phyloP scores from a whole-genome alignment of 805 yeast species.

The Wickerhamomyces chaumierensis region DNA sequence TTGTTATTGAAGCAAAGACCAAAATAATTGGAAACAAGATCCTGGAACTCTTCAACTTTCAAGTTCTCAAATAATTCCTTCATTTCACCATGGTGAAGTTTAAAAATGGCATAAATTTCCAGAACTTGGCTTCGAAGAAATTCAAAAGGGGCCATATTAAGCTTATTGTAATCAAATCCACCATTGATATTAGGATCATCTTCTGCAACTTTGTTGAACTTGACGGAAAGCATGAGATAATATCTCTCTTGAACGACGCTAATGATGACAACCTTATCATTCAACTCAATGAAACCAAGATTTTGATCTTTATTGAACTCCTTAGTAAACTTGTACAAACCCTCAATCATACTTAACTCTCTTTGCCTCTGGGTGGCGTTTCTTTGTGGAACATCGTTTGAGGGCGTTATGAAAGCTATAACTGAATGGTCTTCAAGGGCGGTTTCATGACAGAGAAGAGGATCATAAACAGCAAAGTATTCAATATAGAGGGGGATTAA shows the following conservation, averaged over 20 bases:
- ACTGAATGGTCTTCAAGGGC: not conserved
- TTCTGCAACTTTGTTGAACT: slow-evolving; percentile 10
- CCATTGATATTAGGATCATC: slow-evolving; percentile 1
- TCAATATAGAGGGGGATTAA: slow-evolving; percentile 11
- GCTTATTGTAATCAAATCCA: slow-evolving; percentile 3
- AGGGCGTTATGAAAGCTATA: not conserved
- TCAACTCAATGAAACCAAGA: slow-evolving; percentile 18
- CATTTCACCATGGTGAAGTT: slow-evolving; percentile 16
- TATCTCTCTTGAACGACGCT: slow-evolving; percentile 19
- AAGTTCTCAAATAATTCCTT: slow-evolving; percentile 8
- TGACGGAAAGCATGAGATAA: slow-evolving; percentile 17
- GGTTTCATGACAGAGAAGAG: slow-evolving; percentile 17
- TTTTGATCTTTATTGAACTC: slow-evolving; percentile 9
- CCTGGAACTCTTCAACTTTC: slow-evolving; percentile 10
- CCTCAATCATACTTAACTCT: slow-evolving; percentile 32
- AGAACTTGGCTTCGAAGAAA: slow-evolving; percentile 17
- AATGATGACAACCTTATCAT: slow-evolving; percentile 17
- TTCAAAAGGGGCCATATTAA: slow-evolving; percentile 16
- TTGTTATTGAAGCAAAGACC: slow-evolving; percentile 20
- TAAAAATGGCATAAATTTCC: slow-evolving; percentile 16
- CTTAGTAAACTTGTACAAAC: slow-evolving; percentile 13
- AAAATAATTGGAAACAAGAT: slow-evolving; percentile 25
- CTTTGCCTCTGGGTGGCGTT: slow-evolving; percentile 17
- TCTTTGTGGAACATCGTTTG: slow-evolving; percentile 1
- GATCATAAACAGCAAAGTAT: slow-evolving; percentile 28